Conservation (phyloP, 176 grass and related monocot genomes). For the Tillandsia fasciculata region DNA sequence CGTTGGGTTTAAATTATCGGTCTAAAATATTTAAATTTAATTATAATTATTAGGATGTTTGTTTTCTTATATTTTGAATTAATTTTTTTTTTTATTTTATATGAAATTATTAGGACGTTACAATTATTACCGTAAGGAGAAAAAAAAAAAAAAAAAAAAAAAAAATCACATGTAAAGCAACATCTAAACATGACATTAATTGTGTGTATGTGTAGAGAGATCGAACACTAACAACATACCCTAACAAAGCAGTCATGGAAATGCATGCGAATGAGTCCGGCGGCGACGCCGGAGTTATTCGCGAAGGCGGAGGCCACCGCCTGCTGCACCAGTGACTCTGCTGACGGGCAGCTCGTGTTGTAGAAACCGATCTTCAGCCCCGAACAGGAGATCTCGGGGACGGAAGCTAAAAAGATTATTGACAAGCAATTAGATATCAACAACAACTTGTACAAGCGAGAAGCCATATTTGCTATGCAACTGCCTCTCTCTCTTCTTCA, state of each 20-base stretch:
- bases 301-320: slow-evolving; percentile 46
- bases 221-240: slow-evolving; percentile 27
- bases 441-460: too few relatives aligned
- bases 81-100: too few relatives aligned
- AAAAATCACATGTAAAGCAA: neutral
- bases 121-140: too few relatives aligned
- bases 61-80: too few relatives aligned
- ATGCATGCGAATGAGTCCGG: slow-evolving; percentile 62
- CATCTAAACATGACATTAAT: neutral
- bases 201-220: neutral
- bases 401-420: too few relatives aligned
- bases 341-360: slow-evolving; percentile 39
- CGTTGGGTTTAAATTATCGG: too few relatives aligned
- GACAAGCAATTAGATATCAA: too few relatives aligned
- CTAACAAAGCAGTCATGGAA: slow-evolving; percentile 78
- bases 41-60: too few relatives aligned
- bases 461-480: too few relatives aligned
- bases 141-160: neutral
- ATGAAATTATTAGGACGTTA: too few relatives aligned
- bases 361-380: slow-evolving; percentile 58
- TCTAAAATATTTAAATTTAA: too few relatives aligned
- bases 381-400: neutral
- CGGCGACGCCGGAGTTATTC: slow-evolving; percentile 46
- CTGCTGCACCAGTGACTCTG: slow-evolving; percentile 53
- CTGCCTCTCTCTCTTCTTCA: too few relatives aligned